Base-by-base conservation (phyloP, 1,284 basidiomycete genomes). In the Garcileccinum viscosum region DNA sequence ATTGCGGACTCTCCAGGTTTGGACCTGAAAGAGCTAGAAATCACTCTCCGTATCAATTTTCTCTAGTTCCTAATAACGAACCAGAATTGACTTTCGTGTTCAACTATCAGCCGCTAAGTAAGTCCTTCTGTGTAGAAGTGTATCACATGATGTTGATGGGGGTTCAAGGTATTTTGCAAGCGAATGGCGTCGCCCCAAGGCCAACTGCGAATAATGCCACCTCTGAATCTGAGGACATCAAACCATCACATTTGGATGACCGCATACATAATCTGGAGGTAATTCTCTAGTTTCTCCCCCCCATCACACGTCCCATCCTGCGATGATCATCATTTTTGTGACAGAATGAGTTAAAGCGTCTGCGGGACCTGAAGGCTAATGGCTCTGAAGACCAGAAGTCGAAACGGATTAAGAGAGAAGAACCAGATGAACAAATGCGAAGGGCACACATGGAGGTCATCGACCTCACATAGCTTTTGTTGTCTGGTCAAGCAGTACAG, bases 111-210 rank as follows among this genome's bases (percentile, higher is more conserved):
- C 68, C 72, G 15, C 64, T 74, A 0, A 38, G 75, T 70, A 69
- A 53, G 0, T 50, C 24, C 5, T 63, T 9, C 14, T 58, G 44
- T 50, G n/a, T 24, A 27, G 14, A 24, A 50, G 47, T 47, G 44
- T 47, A 47, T 47, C 44, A 24, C 44, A 24, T 22, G 44, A 14
- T n/a, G 19, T 60, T 64, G 30, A 65, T 24, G 42, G 4, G 63
- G 12, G 5, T 61, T 33, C 19, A 47, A 78, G 77, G 40, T 24
- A 24, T 78, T 14, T 65, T 76, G 24, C 72, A 72, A 60, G 72
- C 72, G 11, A 72, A 70, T 58, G 70, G 76, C n/a, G 67, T 77
- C 11, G 72, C 59, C 33, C 73, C 68, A 33, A 62, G 27, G 53
- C 53, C 47, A 47, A 14, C 2, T 24, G 44, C n/a, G 44, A 24